A percentile compares a stretch with the other conserved stretches of the same genome.
phyloP scores from a whole-genome alignment of 73 alveolate genomes.

The Paramecium caudatum region DNA sequence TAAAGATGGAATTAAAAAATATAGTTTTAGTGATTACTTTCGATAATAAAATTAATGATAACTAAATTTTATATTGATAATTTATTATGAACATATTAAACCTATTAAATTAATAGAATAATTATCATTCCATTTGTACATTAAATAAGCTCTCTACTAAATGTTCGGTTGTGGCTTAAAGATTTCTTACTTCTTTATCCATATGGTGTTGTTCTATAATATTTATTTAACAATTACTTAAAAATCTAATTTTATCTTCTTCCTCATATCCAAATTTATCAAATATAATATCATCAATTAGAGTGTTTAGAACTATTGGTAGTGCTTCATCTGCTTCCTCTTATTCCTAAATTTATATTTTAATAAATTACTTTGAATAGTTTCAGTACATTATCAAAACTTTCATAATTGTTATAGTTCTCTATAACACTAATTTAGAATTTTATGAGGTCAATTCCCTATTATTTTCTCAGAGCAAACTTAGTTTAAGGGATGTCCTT shows the following conservation, averaged over 20 bases:
- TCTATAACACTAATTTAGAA: neutral
- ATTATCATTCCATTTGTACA: constrained; percentile 38
- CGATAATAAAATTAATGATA: constrained; percentile 33
- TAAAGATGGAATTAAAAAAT: constrained; percentile 25
- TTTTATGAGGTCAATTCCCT: constrained; percentile 33
- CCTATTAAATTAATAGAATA: too few species aligned
- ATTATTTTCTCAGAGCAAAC: neutral
- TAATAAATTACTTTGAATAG: neutral
- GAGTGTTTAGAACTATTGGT: constrained; percentile 28
- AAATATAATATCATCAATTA: constrained; percentile 47
- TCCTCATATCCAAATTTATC: constrained; percentile 61
- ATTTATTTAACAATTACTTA: neutral
- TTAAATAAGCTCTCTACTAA: constrained; percentile 1
- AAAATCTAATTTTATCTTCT: constrained; percentile 39
- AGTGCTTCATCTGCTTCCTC: neutral
- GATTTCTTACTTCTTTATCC: neutral
- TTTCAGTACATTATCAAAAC: neutral
- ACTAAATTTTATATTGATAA: too few species aligned
- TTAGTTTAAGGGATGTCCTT: neutral
- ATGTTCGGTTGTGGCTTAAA: neutral
- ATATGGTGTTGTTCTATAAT: neutral
- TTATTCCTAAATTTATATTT: neutral
- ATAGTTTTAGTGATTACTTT: constrained; percentile 46
- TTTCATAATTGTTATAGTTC: neutral
- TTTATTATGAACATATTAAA: too few species aligned